Evolutionary conservation across 1,139 yeast species (phyloP), one percentile per base, ranked within the genome.

Genomic region (Pichia inconspicua): DNA sequence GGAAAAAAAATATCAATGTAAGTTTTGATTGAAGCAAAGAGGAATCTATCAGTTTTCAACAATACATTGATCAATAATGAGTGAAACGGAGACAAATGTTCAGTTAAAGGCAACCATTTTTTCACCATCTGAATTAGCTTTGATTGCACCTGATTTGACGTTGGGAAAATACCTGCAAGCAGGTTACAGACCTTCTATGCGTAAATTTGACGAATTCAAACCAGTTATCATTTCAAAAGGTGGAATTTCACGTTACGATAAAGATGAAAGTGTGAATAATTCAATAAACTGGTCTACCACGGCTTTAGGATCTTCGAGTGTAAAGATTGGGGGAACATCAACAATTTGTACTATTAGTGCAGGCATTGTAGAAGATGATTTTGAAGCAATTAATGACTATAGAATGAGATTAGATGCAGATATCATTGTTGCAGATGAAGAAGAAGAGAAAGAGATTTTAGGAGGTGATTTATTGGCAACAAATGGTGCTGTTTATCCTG

Each of bases 71-170:
- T 22, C 22, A 22, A 22, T 3, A 5, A 37, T 37, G 40, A 37
- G 27, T 37, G 27, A 19, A 37, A 27, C 14, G 3, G 51, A 46
- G 19, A 43, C 43, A 7, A 47, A 31, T n/a, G 43, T 53, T 3
- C 46, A 47, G 5, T 38, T 53, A 10, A 51, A 68, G 45, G 73
- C 78, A 47, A 69, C 80, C 45, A 68, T 74, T 30, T 87, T 89
- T 62, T 82, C 94, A 4, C 92, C 96, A 1, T 85, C 82, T 39
- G 88, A 89, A 17, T 71, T 90, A 46, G 90, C 94, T 1, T 72
- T 95, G 48, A 75, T 90, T 40, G 89, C 94, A 9, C 97, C 97
- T 1, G 95, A 86, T 51, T 67, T 87, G 14, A 85, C 90, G 5
- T 71, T 90, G 45, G 84, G 84, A 60, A 77, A 95, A 59, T 95